Evolutionary conservation across 1,139 yeast species (phyloP), one percentile per base, ranked within the genome.

Genomic region (Diutina siamensis): DNA sequence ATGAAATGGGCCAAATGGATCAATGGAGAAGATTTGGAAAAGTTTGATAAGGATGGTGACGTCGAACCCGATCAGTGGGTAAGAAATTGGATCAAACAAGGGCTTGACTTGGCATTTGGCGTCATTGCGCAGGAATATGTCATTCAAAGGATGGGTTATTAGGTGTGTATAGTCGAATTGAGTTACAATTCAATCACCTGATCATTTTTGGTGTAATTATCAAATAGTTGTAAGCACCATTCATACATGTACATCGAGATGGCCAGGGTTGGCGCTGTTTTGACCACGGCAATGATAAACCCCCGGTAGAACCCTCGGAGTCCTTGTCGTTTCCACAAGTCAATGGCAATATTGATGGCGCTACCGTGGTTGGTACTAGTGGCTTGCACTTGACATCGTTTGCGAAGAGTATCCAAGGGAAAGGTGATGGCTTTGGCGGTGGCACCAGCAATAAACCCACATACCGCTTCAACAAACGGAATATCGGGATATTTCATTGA

Each of bases 21-120:
- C 22, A 83, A 80, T 55, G 82, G 71, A 28, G 63, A 64, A 18
- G 60, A 60, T 36, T 60, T 62, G 35, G 55, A 56, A 13, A 60
- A 57, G 18, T 58, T 57, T 18, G 59, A 53, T 4, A 62, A 55
- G 8, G 54, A 21, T 3, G 70, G 61, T 15, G 71, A 62, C 10
- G 76, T 88, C 40, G 95, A 89, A 60, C 97, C 97, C 12, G 72
- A 87, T 46, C 95, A 86, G 52, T 92, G 98, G 98, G 94, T 92
- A n/a, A 73, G 77, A 46, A 92, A 79, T 49, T 89, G 97, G 97
- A 74, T 92, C 38, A 83, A 78, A 56, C 86, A 84, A 53, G 94
- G 95, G 0, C 68, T 92, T 47, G 78, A 80, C 31, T 71, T 88
- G 52, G 72, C 88, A 32, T 76, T 89, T 51, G 97, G 96, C 9